Evolutionary conservation across 495 filamentous ascomycete genomes (phyloP).

Genomic region (Recurvomyces mirabilis): DNA sequence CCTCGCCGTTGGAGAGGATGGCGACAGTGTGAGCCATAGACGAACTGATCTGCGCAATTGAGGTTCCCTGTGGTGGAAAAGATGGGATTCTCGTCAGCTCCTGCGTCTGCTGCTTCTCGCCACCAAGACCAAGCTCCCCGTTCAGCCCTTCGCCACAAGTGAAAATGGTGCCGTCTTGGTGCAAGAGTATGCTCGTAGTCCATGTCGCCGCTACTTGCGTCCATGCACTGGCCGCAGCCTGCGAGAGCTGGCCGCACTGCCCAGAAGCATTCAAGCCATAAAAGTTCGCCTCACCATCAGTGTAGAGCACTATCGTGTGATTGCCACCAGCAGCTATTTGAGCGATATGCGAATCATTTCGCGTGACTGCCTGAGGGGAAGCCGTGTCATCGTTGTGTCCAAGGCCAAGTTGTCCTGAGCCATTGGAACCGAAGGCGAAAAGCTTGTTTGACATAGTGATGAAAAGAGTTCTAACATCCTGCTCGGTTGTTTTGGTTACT

Average conservation of each 20-base stretch:
- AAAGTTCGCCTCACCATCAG: slow-evolving; percentile 40
- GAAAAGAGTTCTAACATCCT: no score
- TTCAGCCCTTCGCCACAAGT: slow-evolving; percentile 52
- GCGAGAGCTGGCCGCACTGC: no score
- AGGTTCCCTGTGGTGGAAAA: slow-evolving; percentile 48
- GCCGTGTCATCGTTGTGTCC: slow-evolving; percentile 64
- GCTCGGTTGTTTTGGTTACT: no score
- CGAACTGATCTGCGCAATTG: slow-evolving; percentile 49
- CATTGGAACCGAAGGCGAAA: slow-evolving; percentile 85
- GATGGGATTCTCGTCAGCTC: slow-evolving; percentile 34
- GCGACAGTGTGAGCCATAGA: slow-evolving; percentile 68
- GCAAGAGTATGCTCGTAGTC: slow-evolving; percentile 1
- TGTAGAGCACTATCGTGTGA: slow-evolving; percentile 63
- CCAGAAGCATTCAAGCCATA: no score
- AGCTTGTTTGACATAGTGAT: no score
- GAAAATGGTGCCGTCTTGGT: slow-evolving; percentile 34
- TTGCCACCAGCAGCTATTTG: slow-evolving; percentile 68
- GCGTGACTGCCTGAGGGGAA: slow-evolving; percentile 38
- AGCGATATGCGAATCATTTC: slow-evolving; percentile 11
- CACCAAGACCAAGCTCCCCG: slow-evolving; percentile 61
- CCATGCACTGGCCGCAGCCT: not conserved
- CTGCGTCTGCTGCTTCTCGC: slow-evolving; percentile 14
- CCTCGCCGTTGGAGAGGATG: slow-evolving; percentile 60
- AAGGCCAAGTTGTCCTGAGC: slow-evolving; percentile 75
- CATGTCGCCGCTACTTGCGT: slow-evolving; percentile 10